Evolutionary conservation across 2,329 filamentous ascomycete species (phyloP), one percentile per base, ranked within the genome.

Genomic region (Neofusicoccum kwambonambiense): DNA sequence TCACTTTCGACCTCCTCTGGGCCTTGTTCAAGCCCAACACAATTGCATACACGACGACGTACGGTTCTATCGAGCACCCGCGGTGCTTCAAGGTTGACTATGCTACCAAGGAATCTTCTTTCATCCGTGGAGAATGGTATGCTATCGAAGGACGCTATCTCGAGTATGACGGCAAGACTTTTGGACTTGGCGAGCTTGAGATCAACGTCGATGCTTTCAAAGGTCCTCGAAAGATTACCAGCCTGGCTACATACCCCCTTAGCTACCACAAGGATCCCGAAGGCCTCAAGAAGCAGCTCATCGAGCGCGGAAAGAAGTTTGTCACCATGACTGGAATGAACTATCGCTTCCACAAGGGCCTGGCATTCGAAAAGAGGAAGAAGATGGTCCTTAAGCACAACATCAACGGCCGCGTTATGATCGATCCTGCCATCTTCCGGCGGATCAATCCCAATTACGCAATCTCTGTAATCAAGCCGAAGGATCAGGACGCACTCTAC

Each of bases 1-100:
- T 96, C 74, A 96, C 92, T 0, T 97, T 93, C 70, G 92, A 97
- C 65, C 83, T 96, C 2, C 81, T 96, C 1, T 96, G 93, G 93
- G 92, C 92, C 0, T 79, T 97, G 3, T 96, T 90, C 84, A 96
- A 95, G 72, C 93, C 93, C 0, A 91, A 92, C 70, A 92, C 91
- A 0, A 85, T 96, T 19, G 89, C 87, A 0, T 94, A 90, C 74
- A 81, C 89, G 0, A 86, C 87, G 0, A 94, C 91, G 0, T 96
- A 96, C 68, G 90, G 90, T 3, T 88, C 87, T 41, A 79, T 83
- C 13, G 90, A 94, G 44, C 89, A 95, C 70, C 90, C 92, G 1
- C 86, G 91, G 15, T 90, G 90, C 9, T 94, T 96, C 83, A 93
- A 91, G 74, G 87, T 94, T 1, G 91, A 94, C 66, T 85, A 88